These are phyloP conservation scores for Cladosporium cucumerinum DNA, from an alignment of 2,329 filamentous ascomycete species.

Conservation along the genomic window DNA sequence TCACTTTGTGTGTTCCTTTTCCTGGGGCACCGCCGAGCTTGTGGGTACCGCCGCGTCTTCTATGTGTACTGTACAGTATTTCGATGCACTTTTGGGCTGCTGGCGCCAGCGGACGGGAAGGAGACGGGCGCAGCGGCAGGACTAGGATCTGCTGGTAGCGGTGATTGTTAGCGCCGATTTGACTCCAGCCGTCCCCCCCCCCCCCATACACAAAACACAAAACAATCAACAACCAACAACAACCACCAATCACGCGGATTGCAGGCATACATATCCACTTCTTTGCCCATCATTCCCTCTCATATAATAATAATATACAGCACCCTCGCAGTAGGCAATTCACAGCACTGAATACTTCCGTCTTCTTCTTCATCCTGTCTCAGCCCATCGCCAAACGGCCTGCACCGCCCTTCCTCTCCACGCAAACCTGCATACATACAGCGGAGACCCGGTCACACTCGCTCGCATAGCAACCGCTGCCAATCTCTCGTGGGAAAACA, in stretches of 20 bases:
- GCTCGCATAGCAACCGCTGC: conserved; percentile 10
- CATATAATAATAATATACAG: not conserved
- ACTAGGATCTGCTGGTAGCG: not conserved
- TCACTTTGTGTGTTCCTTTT: not conserved
- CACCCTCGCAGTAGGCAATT: not conserved
- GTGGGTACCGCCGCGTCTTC: not conserved
- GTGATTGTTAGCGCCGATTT: not conserved
- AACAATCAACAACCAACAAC: conserved; percentile 6
- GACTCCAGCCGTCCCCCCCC: not conserved
- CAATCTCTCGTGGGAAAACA: conserved; percentile 5
- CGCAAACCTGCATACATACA: conserved; percentile 6
- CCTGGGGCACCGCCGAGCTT: not conserved
- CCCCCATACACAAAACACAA: not conserved
- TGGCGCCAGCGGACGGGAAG: not conserved
- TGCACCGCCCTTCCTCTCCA: conserved; percentile 2
- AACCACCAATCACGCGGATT: not conserved
- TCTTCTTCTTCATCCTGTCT: conserved; percentile 1
- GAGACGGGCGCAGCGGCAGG: not conserved
- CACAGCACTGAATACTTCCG: not conserved
- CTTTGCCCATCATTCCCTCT: not conserved
- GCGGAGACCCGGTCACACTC: conserved; percentile 4
- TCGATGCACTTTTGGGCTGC: not conserved
- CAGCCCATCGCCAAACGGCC: not conserved
- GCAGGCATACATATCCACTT: not conserved
- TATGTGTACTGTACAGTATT: no score